phyloP scores from a whole-genome alignment of 2,329 filamentous ascomycete genomes.

The Chrysosporium queenslandicum region DNA sequence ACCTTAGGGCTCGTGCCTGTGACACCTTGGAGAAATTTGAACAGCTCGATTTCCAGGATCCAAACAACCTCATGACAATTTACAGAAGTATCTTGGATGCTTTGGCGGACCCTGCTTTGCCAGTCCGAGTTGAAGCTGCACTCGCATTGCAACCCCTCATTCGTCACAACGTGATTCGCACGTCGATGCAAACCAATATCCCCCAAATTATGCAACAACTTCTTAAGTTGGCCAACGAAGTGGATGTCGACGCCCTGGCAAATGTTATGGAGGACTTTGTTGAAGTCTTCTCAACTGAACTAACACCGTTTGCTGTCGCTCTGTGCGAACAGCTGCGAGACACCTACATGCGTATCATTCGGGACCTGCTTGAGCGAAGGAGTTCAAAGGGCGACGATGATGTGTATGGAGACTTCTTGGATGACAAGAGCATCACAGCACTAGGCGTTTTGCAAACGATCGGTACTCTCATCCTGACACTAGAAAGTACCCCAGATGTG shows the following conservation, averaged over 20 bases:
- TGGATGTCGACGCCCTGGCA: conserved; percentile 90
- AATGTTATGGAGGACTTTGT: conserved; percentile 99
- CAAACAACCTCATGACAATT: conserved; percentile 88
- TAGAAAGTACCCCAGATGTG: conserved; percentile 95
- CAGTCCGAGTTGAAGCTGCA: conserved; percentile 87
- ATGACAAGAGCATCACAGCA: conserved; percentile 97
- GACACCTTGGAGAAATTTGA: conserved; percentile 98
- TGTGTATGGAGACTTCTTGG: conserved; percentile 77
- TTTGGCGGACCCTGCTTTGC: conserved; percentile 88
- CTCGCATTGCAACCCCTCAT: conserved; percentile 92
- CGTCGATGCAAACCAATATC: conserved; percentile 94
- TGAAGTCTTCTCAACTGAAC: conserved; percentile 91
- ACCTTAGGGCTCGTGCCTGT: conserved; percentile 85
- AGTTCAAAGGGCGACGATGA: conserved; percentile 62
- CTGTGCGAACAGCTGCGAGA: conserved; percentile 91
- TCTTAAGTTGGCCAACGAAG: conserved; percentile 92
- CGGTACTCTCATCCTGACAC: conserved; percentile 86
- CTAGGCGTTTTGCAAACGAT: conserved; percentile 95
- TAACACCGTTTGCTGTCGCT: conserved; percentile 93
- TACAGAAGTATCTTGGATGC: conserved; percentile 95
- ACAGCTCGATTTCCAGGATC: conserved; percentile 91
- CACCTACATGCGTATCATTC: conserved; percentile 87
- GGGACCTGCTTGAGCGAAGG: conserved; percentile 82
- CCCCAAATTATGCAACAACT: conserved; percentile 99
- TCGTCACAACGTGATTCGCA: conserved; percentile 84